phyloP scores from a whole-genome alignment of 768 basidiomycete genomes.

The Inosperma sp. region DNA sequence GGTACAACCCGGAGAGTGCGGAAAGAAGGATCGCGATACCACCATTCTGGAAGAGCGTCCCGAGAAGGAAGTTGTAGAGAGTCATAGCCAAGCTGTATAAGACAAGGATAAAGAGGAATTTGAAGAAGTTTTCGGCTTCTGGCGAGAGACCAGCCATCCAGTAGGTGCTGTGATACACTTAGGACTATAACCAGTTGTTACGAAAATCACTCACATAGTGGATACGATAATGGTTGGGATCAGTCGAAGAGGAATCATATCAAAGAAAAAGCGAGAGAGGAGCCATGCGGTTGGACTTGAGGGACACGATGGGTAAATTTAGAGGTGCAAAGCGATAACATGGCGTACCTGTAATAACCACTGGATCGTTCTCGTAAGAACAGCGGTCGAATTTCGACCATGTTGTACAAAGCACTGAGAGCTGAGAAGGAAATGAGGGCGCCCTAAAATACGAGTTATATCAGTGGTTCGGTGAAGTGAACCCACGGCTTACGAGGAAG shows the following conservation, averaged over 20 bases:
- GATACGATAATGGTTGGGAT: constrained; percentile 85
- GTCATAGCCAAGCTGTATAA: constrained; percentile 84
- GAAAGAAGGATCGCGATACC: constrained; percentile 90
- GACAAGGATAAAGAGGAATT: constrained; percentile 86
- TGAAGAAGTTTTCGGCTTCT: constrained; percentile 84
- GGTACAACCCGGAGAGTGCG: constrained; percentile 67
- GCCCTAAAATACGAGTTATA: constrained; percentile 45
- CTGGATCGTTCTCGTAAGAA: constrained; percentile 89
- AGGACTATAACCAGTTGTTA: too few species aligned
- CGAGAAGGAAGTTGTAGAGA: constrained; percentile 92
- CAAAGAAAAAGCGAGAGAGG: constrained; percentile 81
- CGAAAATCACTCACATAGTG: constrained; percentile 58
- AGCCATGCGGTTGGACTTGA: constrained; percentile 85
- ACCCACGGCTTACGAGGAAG: constrained; percentile 61
- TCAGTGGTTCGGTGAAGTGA: background rate
- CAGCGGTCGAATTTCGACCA: constrained; percentile 76
- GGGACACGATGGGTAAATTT: background rate
- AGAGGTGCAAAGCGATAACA: constrained; percentile 1
- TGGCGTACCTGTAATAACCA: constrained; percentile 69
- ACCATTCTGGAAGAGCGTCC: constrained; percentile 75
- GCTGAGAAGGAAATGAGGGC: constrained; percentile 89
- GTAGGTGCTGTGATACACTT: constrained; percentile 53
- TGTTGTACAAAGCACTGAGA: constrained; percentile 84
- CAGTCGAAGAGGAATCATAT: constrained; percentile 83
- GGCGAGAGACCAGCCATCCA: constrained; percentile 92